Conservation (phyloP, 257 asterid genomes). For the Craterostigma plantagineum region DNA sequence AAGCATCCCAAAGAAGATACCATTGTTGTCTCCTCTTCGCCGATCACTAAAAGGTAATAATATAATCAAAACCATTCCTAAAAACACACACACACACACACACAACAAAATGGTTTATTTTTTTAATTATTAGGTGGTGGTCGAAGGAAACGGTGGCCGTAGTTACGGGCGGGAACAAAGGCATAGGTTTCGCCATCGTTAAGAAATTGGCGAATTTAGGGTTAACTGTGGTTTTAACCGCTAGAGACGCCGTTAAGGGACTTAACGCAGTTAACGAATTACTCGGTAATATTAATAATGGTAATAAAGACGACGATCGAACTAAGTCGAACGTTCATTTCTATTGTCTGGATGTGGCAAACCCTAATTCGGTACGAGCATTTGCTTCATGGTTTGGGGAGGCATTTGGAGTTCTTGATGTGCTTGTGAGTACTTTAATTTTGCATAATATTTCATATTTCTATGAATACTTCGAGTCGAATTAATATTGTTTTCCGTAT, state of each 20-base stretch:
- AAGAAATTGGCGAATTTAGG: slow-evolving; percentile 48
- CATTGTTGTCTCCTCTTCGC: too few species aligned
- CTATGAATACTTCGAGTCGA: background rate
- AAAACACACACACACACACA: too few species aligned
- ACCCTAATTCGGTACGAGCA: slow-evolving; percentile 23
- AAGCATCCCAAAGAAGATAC: too few species aligned
- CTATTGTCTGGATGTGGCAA: slow-evolving; percentile 43
- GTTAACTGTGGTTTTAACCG: slow-evolving; percentile 57
- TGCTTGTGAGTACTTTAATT: slow-evolving; percentile 30
- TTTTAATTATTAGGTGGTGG: slow-evolving; percentile 43
- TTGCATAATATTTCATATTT: too few species aligned
- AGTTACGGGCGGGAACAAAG: slow-evolving; percentile 70
- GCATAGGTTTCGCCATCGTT: slow-evolving; percentile 52
- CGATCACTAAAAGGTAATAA: too few species aligned
- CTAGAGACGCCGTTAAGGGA: slow-evolving; percentile 42
- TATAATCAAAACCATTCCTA: too few species aligned
- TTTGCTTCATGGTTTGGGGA: slow-evolving; percentile 39
- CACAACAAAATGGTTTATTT: too few species aligned
- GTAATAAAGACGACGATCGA: slow-evolving; percentile 8
- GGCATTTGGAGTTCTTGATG: slow-evolving; percentile 37
- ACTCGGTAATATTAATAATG: too few species aligned
- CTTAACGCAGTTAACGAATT: slow-evolving; percentile 22
- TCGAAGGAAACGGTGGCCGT: slow-evolving; percentile 54
- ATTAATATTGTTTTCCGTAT: slow-evolving; percentile 1
- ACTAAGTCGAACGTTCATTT: slow-evolving; percentile 31